Percentiles rank a stretch among this genome's conserved stretches.
Evolutionary conservation across 371 early-diverging fungal genomes (phyloP).

Genomic region (Mucor irregularis): DNA sequence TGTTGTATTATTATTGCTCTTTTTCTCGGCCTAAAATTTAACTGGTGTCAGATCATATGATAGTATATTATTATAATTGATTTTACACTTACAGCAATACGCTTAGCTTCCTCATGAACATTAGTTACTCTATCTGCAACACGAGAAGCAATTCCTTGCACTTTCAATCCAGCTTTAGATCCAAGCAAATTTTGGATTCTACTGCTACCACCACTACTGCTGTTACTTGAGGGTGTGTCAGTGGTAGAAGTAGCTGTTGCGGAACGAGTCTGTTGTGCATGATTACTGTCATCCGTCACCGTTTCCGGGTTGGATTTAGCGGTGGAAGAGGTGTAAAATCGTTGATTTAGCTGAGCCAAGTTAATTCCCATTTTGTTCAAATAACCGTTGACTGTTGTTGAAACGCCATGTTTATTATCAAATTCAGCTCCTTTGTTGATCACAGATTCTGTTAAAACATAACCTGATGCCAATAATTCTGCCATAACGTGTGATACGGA

Average conservation of each 20-base stretch:
- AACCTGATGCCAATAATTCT: constrained; percentile 62
- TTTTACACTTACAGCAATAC: constrained; percentile 37
- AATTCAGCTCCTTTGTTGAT: constrained; percentile 53
- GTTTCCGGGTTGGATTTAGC: constrained; percentile 6
- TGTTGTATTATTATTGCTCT: background rate
- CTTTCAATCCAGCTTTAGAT: constrained; percentile 51
- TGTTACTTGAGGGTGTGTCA: background rate
- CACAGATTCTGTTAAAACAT: constrained; percentile 48
- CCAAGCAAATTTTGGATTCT: constrained; percentile 39
- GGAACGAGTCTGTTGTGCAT: background rate
- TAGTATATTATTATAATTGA: background rate
- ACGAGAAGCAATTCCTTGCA: constrained; percentile 35
- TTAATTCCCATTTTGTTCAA: constrained; percentile 21
- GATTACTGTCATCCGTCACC: no score
- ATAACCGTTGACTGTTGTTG: constrained; percentile 31
- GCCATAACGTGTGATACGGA: constrained; percentile 54
- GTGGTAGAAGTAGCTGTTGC: background rate
- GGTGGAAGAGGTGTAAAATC: constrained; percentile 34
- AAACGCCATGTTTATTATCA: constrained; percentile 51
- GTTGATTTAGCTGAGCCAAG: constrained; percentile 43
- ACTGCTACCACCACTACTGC: background rate
- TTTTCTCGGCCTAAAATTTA: background rate
- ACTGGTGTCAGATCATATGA: background rate
- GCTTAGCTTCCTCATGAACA: constrained; percentile 54
- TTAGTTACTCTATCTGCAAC: constrained; percentile 47